Conservation (phyloP, 169 alveolate genomes). For the Plasmodium coatneyi region DNA sequence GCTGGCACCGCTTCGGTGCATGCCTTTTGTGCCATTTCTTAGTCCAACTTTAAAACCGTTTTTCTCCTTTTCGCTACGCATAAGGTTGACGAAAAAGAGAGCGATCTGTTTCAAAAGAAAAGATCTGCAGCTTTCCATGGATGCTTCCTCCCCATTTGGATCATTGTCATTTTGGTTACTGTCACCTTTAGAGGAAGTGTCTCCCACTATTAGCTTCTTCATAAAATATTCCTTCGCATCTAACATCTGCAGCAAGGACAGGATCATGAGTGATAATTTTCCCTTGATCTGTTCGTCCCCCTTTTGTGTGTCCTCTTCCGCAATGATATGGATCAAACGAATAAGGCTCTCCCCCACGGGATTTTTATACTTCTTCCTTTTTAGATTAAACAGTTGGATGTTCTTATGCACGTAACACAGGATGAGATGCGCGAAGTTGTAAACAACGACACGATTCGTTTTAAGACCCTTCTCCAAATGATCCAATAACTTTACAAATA, state of each 20-base stretch:
- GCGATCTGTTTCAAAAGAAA: slow-evolving; percentile 6
- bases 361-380: slow-evolving; percentile 15
- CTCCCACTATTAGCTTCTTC: neutral
- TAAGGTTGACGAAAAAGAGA: neutral
- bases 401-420: slow-evolving; percentile 19
- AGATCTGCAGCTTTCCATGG: neutral
- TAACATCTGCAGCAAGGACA: slow-evolving; percentile 51
- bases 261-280: slow-evolving; percentile 26
- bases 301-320: neutral
- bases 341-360: neutral
- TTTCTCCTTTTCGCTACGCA: neutral
- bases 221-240: slow-evolving; percentile 23
- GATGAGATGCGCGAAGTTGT: slow-evolving; percentile 21
- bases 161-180: neutral
- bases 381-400: slow-evolving; percentile 1
- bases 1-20: neutral
- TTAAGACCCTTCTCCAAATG: neutral
- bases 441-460: neutral
- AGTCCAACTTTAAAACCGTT: neutral
- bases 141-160: neutral
- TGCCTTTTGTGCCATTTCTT: neutral
- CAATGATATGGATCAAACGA: neutral
- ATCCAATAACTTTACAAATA: slow-evolving; percentile 15
- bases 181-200: neutral
- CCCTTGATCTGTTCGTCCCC: neutral